Evolutionary conservation across 2,329 filamentous ascomycete species (phyloP).

Genomic region (Drechslerella coelobrocha): DNA sequence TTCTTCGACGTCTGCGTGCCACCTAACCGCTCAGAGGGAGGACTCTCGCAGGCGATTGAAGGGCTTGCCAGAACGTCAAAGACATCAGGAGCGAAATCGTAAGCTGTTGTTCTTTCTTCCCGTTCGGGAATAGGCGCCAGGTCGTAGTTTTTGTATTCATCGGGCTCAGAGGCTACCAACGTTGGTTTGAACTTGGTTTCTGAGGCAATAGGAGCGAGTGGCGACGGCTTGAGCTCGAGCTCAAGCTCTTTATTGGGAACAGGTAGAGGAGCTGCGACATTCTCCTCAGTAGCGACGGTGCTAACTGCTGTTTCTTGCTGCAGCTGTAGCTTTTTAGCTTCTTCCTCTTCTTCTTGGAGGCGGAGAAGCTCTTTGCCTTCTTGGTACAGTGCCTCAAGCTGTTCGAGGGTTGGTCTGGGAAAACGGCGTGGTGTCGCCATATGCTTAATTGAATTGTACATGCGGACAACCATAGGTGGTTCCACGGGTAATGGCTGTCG

Average conservation of each 20-base stretch:
- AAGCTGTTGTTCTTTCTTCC: constrained; percentile 17
- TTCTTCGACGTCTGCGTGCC: constrained; percentile 25
- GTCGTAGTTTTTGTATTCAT: constrained; percentile 1
- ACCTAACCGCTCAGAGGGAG: not conserved
- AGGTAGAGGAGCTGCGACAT: not conserved
- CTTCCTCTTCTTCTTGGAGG: constrained; percentile 33
- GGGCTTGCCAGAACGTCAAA: constrained; percentile 12
- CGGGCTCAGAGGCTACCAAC: not conserved
- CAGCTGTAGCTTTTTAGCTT: constrained; percentile 11
- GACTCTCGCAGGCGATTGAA: constrained; percentile 13
- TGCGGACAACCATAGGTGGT: constrained; percentile 30
- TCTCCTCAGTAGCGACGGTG: constrained; percentile 7
- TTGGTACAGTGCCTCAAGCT: constrained; percentile 38
- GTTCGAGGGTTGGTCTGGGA: constrained; percentile 34
- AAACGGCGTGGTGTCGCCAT: constrained; percentile 20
- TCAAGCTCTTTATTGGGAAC: not conserved
- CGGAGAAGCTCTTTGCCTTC: constrained; percentile 43
- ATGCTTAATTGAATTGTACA: constrained; percentile 21
- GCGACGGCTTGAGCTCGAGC: not conserved
- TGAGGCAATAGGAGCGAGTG: constrained; percentile 2
- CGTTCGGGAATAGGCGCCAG: constrained; percentile 16
- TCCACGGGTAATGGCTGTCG: constrained; percentile 26
- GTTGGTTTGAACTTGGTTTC: not conserved
- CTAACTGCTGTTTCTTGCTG: constrained; percentile 2
- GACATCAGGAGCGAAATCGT: constrained; percentile 19